Evolutionary conservation across 345 rosid species (phyloP).

Genomic region (Theobroma cacao): DNA sequence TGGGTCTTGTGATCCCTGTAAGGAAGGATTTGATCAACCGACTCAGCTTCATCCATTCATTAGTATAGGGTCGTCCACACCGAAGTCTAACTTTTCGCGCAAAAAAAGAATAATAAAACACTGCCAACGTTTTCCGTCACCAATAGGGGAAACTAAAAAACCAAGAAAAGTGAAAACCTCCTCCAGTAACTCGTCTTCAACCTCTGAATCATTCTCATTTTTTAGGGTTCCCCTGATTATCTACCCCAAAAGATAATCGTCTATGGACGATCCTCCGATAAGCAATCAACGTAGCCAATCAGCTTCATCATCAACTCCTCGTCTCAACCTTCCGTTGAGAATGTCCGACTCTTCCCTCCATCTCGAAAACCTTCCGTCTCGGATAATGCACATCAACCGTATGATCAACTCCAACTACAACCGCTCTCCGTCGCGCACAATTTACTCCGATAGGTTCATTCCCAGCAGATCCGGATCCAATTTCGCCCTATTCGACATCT

Average conservation of each 20-base stretch:
- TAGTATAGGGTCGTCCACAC: background rate
- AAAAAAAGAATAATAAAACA: background rate
- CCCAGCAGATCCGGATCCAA: constrained; percentile 96
- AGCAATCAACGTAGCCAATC: constrained; percentile 7
- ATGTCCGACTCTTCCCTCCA: constrained; percentile 46
- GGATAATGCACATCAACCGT: constrained; percentile 51
- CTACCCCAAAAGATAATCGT: constrained; percentile 19
- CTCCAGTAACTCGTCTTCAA: constrained; percentile 4
- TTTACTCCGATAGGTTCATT: constrained; percentile 91
- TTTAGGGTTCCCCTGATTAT: constrained; percentile 10
- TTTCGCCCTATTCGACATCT: constrained; percentile 73
- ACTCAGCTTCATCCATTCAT: background rate
- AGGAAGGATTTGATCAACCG: no score
- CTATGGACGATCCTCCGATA: constrained; percentile 36
- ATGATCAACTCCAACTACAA: constrained; percentile 66
- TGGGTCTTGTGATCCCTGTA: no score
- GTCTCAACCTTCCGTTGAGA: constrained; percentile 55
- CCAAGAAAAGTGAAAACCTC: background rate
- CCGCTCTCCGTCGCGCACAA: constrained; percentile 71
- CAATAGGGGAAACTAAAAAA: background rate
- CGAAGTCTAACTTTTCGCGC: background rate
- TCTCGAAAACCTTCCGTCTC: constrained; percentile 37
- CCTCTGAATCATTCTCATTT: constrained; percentile 21
- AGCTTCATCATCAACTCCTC: constrained; percentile 23
- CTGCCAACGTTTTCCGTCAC: background rate